Conservation (phyloP, 345 rosid species). For the Euphorbia peplus region DNA sequence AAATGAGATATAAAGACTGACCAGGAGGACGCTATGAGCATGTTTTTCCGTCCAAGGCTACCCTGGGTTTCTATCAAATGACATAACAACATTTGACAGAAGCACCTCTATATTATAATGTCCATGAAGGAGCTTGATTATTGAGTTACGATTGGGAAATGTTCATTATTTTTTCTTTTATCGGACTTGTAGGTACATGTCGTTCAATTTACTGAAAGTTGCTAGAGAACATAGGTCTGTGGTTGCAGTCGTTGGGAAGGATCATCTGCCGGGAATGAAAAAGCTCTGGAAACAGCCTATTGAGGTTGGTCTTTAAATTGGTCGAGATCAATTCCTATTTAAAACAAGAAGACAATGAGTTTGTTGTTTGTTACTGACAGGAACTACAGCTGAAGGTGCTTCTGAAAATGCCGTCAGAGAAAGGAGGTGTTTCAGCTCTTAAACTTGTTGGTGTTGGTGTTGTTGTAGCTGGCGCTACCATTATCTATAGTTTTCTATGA, state of each 20-base stretch:
- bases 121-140: too few species aligned
- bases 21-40: too few species aligned
- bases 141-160: not conserved
- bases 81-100: not conserved
- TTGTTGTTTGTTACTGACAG: not conserved
- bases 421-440: slow-evolving; percentile 33
- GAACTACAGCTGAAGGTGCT: slow-evolving; percentile 61
- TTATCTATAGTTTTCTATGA: slow-evolving; percentile 27
- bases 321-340: not conserved
- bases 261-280: slow-evolving; percentile 83
- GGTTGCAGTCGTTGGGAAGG: slow-evolving; percentile 95
- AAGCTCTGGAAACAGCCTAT: slow-evolving; percentile 86
- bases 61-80: too few species aligned
- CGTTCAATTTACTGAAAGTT: slow-evolving; percentile 55
- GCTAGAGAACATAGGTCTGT: slow-evolving; percentile 77
- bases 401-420: slow-evolving; percentile 58
- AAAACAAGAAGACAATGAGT: too few species aligned
- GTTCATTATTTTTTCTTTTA: not conserved
- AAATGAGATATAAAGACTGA: too few species aligned
- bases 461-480: slow-evolving; percentile 66
- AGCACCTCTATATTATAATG: not conserved
- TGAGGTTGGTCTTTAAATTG: slow-evolving; percentile 36
- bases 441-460: slow-evolving; percentile 64
- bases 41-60: not conserved
- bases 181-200: slow-evolving; percentile 80